phyloP scores from a whole-genome alignment of 306 rosid genomes.

The Begonia peltatifolia region DNA sequence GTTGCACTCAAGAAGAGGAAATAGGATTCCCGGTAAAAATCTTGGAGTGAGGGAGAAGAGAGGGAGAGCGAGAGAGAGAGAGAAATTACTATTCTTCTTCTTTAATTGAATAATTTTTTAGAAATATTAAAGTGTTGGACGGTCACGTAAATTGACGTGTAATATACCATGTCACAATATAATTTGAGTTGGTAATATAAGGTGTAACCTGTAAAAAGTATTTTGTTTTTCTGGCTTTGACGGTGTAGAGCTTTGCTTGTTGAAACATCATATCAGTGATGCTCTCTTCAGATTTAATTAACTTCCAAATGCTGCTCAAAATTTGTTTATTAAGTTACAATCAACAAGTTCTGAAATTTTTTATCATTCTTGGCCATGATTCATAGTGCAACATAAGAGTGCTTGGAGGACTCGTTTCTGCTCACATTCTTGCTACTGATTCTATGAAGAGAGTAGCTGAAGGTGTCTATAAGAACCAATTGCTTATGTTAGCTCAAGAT shows the following conservation, averaged over 20 bases:
- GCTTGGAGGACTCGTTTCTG: slow-evolving; percentile 96
- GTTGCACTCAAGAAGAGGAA: no score
- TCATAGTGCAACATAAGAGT: slow-evolving; percentile 95
- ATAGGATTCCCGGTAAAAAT: neutral
- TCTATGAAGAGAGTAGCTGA: slow-evolving; percentile 45
- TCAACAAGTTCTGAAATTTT: no score
- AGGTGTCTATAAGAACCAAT: slow-evolving; percentile 57
- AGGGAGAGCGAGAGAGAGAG: no score
- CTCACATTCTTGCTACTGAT: slow-evolving; percentile 92
- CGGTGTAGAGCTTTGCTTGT: slow-evolving; percentile 1
- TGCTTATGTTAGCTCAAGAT: slow-evolving; percentile 75
- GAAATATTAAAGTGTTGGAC: no score
- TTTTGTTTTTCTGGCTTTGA: neutral
- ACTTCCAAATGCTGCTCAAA: slow-evolving; percentile 11
- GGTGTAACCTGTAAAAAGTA: no score
- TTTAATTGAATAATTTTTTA: no score
- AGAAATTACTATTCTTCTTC: no score
- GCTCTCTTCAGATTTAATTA: slow-evolving; percentile 5
- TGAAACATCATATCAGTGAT: slow-evolving; percentile 4
- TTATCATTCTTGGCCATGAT: no score
- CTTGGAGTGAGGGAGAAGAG: neutral
- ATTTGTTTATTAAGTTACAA: slow-evolving; percentile 4
- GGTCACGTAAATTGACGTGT: no score
- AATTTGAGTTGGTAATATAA: no score
- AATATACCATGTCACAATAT: no score